These are phyloP conservation scores for Clausena lansium DNA, from an alignment of 345 rosid genomes.

Conservation along the genomic window DNA sequence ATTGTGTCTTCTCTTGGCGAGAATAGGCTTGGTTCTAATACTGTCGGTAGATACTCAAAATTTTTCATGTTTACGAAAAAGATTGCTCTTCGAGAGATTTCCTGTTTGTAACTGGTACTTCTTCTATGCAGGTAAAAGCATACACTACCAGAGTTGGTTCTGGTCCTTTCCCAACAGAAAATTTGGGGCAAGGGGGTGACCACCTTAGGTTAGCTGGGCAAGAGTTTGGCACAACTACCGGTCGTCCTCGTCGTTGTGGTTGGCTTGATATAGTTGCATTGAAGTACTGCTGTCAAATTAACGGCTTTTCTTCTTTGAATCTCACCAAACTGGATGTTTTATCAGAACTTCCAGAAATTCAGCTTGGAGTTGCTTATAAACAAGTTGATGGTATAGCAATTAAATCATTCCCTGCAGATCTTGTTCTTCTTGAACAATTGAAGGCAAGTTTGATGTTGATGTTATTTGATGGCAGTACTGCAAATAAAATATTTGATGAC, in stretches of 20 bases:
- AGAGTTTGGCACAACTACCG: constrained; percentile 96
- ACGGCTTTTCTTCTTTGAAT: constrained; percentile 93
- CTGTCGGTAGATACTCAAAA: too few species aligned
- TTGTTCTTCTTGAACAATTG: constrained; percentile 72
- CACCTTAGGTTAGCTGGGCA: constrained; percentile 86
- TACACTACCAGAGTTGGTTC: constrained; percentile 98
- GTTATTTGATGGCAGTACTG: too few species aligned
- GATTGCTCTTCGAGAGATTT: not conserved
- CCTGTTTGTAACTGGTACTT: not conserved
- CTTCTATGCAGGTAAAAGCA: constrained; percentile 72
- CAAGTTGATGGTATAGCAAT: constrained; percentile 66
- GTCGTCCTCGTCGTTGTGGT: constrained; percentile 98
- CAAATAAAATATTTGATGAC: not conserved
- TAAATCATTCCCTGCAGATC: constrained; percentile 86
- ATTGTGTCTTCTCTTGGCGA: not conserved
- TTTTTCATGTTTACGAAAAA: not conserved
- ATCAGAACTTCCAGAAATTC: constrained; percentile 80
- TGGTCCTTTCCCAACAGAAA: constrained; percentile 97
- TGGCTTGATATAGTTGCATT: constrained; percentile 98
- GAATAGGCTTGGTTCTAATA: not conserved
- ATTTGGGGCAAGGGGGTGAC: constrained; percentile 82
- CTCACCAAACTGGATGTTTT: constrained; percentile 94
- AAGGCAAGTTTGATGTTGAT: constrained; percentile 40
- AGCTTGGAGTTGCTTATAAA: constrained; percentile 77
- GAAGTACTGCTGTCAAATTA: constrained; percentile 78